Base-by-base conservation (phyloP, 2,329 filamentous ascomycete genomes). In the Calonectria multiphialidica region DNA sequence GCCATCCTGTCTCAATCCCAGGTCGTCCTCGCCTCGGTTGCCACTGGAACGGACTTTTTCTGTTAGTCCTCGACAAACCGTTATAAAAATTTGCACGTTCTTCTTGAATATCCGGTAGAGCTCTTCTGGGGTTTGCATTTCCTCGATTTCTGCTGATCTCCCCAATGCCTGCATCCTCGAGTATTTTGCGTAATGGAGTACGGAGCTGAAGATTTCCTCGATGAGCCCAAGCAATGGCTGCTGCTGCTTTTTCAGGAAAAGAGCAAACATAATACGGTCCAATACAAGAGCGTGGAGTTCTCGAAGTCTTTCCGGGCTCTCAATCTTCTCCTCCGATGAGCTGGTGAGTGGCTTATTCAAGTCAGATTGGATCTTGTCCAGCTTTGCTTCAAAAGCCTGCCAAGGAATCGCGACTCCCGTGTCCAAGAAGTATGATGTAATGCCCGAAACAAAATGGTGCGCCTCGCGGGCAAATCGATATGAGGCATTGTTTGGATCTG, bases 381-480 rank as follows among this genome's bases (percentile, higher is more conserved):
- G 86, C 75, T 91, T 93, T 0, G 80, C 80, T 61, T 93, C 90
- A 72, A 98, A 96, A 0, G 86, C 85, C 25, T 85, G 85, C 96
- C 96, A 98, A 0, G 93, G 91, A 18, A 89, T 87, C 9, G 89
- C 89, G 63, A 98, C 92, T 2, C 93, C 95, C 0, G 91, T 90
- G 70, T 96, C 94, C 74, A 97, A 93, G 77, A 96, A 93, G 80
- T 98, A 97, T 1, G 92, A 90, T 45, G 92, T 90, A 0, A 98
- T 83, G 12, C 90, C 90, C 0, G 90, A 88, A 28, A 98, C 88
- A 75, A 98, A 96, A 81, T 97, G 93, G 66, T 94, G 92, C 0
- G 95, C 93, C 80, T 98, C 94, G 44, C 93, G 88, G 7, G 92
- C 88, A 75, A 98, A 95, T 61, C 89, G 89, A 71, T 89, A 86